These are phyloP conservation scores for Lanzia echinophila DNA, from an alignment of 2,329 filamentous ascomycete genomes.

Conservation along the genomic window DNA sequence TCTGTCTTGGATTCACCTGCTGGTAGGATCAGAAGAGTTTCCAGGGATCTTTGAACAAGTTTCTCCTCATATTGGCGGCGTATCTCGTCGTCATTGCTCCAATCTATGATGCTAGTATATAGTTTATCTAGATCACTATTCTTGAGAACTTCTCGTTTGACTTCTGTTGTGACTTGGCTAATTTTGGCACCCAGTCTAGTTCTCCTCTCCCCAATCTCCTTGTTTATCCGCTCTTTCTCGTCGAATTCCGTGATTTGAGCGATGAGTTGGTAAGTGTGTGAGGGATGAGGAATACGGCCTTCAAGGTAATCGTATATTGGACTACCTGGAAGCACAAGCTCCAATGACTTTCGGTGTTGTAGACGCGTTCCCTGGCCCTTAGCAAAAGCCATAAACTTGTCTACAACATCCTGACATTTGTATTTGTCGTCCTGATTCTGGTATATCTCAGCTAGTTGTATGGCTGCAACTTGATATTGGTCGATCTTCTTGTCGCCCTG, in stretches of 20 bases:
- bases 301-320: constrained; percentile 77
- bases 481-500: constrained; percentile 62
- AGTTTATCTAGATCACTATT: constrained; percentile 72
- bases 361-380: constrained; percentile 63
- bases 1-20: constrained; percentile 55
- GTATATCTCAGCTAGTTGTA: constrained; percentile 70
- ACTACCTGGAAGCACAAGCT: constrained; percentile 71
- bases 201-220: constrained; percentile 78
- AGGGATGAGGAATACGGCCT: constrained; percentile 73
- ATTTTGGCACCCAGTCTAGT: constrained; percentile 81
- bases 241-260: constrained; percentile 78
- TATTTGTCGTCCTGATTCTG: constrained; percentile 57
- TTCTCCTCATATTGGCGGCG: constrained; percentile 87
- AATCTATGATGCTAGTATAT: constrained; percentile 81
- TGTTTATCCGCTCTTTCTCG: constrained; percentile 85
- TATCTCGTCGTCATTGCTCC: constrained; percentile 79
- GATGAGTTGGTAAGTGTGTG: constrained; percentile 73
- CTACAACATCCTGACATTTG: constrained; percentile 60
- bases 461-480: constrained; percentile 66
- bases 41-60: constrained; percentile 72
- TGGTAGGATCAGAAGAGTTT: constrained; percentile 64
- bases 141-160: constrained; percentile 75
- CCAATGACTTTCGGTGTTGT: constrained; percentile 71
- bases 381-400: constrained; percentile 72
- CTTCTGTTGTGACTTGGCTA: constrained; percentile 75